Base-by-base conservation (phyloP, 2,329 filamentous ascomycete genomes). In the Aspergillus uvarum region DNA sequence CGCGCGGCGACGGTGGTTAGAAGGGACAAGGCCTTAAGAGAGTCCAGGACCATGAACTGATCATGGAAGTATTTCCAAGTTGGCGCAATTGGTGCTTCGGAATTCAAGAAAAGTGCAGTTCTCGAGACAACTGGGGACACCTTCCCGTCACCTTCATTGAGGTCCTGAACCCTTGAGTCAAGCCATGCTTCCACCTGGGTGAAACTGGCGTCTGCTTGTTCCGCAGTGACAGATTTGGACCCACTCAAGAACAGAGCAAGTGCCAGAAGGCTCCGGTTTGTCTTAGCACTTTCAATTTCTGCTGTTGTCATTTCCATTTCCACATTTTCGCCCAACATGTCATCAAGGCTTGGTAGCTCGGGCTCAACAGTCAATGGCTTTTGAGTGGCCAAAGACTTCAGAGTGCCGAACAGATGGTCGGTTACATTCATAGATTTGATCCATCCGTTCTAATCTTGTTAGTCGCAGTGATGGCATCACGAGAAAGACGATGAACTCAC, bases 41-140 rank as follows among this genome's bases (percentile, higher is more conserved):
- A 74, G 56, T 81, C 79, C 19, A 81, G 70, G 16, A 75, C 65
- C 14, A 70, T 71, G 60, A 77, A 74, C 51, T 70, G 68, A 16
- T 55, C 56, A 61, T 81, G 79, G 51, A 80, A 67, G 59, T 75
- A 79, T 59, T 71, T 65, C 78, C 79, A 80, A 3, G 74, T 74
- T 2, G 77, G 77, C 4, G 70, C 72, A 24, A 64, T 67, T 22
- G 70, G 71, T 16, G 56, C 64, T 8, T 59, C 65, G 5, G 69
- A 57, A 26, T 61, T 53, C 12, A 75, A 59, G 16, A 59, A 65
- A 16, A 75, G 63, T 6, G 72, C 64, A 8, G 68, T 73, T 16
- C 63, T 58, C 12, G 59, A 63, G 12, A 73, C 61, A 22, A 72
- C 47, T 3, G 63, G 50, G 10, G 70, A 71, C 11, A 63, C 32